A percentile compares a stretch with the other conserved stretches of the same genome.
phyloP scores from a whole-genome alignment of 306 rosid species.

The Hippophae tibetana region DNA sequence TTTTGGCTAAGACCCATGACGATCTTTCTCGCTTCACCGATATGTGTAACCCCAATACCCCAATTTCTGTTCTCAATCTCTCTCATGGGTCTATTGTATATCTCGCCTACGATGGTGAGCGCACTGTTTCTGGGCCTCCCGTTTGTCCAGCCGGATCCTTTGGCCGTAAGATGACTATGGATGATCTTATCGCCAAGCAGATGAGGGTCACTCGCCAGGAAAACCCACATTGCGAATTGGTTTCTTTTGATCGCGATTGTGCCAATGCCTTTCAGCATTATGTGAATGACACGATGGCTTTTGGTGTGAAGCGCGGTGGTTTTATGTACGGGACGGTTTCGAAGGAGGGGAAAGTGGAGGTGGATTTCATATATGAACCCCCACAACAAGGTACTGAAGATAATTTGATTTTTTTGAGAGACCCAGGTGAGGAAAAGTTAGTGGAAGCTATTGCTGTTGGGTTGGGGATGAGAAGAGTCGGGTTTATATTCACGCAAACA shows the following conservation, averaged over 20 bases:
- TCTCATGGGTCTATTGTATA: constrained; percentile 68
- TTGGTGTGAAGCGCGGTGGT: constrained; percentile 82
- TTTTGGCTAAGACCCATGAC: constrained; percentile 43
- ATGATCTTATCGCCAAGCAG: constrained; percentile 90
- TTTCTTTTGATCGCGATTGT: constrained; percentile 84
- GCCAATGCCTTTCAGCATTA: constrained; percentile 90
- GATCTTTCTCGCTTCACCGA: constrained; percentile 69
- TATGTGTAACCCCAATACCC: constrained; percentile 44
- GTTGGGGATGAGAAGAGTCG: constrained; percentile 77
- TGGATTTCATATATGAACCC: constrained; percentile 87
- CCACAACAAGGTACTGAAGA: constrained; percentile 84
- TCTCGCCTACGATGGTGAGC: constrained; percentile 71
- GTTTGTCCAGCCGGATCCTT: constrained; percentile 78
- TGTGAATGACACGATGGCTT: constrained; percentile 76
- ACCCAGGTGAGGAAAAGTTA: constrained; percentile 64
- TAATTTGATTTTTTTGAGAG: constrained; percentile 40
- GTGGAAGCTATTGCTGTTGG: constrained; percentile 86
- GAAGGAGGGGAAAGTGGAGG: constrained; percentile 75
- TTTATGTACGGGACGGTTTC: constrained; percentile 87
- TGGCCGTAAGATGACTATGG: constrained; percentile 99
- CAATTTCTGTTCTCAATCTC: constrained; percentile 51
- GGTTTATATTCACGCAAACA: constrained; percentile 83
- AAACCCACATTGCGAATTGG: constrained; percentile 73
- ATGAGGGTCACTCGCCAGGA: constrained; percentile 84
- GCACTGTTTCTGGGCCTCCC: constrained; percentile 58